Base-by-base conservation (phyloP, 139 green algal genomes). In the Coelastrella sp. region DNA sequence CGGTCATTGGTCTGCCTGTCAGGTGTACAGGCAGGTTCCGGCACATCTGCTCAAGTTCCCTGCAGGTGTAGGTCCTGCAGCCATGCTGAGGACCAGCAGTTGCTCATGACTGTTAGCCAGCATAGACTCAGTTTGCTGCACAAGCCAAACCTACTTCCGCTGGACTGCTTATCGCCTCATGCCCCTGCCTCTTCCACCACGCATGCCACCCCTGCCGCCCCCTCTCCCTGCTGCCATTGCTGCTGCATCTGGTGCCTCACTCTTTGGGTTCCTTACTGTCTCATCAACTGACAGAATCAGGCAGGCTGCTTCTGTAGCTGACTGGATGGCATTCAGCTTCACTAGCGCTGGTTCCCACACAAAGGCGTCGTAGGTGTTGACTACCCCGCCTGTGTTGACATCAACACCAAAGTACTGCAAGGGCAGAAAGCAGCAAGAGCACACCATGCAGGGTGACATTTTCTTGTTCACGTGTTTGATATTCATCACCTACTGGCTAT, bases 251-350 rank as follows among this genome's bases (percentile, higher is more conserved):
- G 91, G 89, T 73, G 79, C 86, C 73, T 96, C 91, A 35, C 86
- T 93, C 81, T 91, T 91, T 27, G 96, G 96, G 91, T 99, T 99
- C 69, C 94, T 86, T 48, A 99, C 94, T 0, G 97, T 99, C 87
- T 99, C 97, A 78, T 99, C 97, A 38, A 99, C 96, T 7, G 92
- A 96, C 60, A 99, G 91, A 67, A 99, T 95, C 4, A 99, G 90
- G 92, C 96, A 98, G 17, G 97, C 95, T 11, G 97, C 97, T 90
- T 99, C 97, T 0, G 94, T 95, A 19, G 97, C 97, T 5, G 95
- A 85, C 83, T 91, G 86, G 34, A 99, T 90, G 23, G 97, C 97
- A 82, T 99, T 99, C 66, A 97, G 91, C 90, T 98, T 98, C 5
- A 98, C 95, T 21, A 98, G 80, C 0, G 93, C 86, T 0, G 97